These are phyloP conservation scores for Parietaria judaica DNA, from an alignment of 306 rosid species.

Conservation along the genomic window DNA sequence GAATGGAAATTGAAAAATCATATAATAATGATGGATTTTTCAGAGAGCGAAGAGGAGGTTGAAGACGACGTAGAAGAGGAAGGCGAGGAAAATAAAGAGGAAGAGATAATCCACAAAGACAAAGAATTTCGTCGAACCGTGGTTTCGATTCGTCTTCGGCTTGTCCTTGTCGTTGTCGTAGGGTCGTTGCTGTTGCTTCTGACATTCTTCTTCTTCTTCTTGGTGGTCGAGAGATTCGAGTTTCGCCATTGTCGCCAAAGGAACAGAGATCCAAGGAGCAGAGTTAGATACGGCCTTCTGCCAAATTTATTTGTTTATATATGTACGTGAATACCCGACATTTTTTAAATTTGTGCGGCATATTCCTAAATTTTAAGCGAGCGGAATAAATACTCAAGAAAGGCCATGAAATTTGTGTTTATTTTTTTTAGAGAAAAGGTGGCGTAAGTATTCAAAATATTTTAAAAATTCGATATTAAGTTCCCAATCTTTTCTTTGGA, in stretches of 20 bases:
- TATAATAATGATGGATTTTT: background rate
- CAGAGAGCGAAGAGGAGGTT: constrained; percentile 37
- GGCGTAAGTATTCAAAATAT: no score
- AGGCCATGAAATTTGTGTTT: no score
- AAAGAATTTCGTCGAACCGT: constrained; percentile 52
- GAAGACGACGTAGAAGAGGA: constrained; percentile 53
- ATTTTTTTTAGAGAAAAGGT: no score
- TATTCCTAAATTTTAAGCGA: no score
- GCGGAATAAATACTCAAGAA: no score
- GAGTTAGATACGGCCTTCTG: no score
- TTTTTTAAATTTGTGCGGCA: no score
- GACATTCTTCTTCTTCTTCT: constrained; percentile 11
- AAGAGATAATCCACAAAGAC: constrained; percentile 69
- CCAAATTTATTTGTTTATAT: no score
- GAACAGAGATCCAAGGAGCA: no score
- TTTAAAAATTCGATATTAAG: no score
- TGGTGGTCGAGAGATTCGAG: constrained; percentile 33
- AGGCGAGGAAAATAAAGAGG: constrained; percentile 42
- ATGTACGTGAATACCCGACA: no score
- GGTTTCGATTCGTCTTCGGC: constrained; percentile 34
- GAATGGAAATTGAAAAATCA: background rate
- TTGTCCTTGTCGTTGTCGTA: constrained; percentile 17
- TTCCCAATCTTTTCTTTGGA: no score
- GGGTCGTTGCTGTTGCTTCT: background rate
- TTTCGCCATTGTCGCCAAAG: constrained; percentile 37